phyloP scores from a whole-genome alignment of 768 basidiomycete genomes.

The Dioszegia hungarica region DNA sequence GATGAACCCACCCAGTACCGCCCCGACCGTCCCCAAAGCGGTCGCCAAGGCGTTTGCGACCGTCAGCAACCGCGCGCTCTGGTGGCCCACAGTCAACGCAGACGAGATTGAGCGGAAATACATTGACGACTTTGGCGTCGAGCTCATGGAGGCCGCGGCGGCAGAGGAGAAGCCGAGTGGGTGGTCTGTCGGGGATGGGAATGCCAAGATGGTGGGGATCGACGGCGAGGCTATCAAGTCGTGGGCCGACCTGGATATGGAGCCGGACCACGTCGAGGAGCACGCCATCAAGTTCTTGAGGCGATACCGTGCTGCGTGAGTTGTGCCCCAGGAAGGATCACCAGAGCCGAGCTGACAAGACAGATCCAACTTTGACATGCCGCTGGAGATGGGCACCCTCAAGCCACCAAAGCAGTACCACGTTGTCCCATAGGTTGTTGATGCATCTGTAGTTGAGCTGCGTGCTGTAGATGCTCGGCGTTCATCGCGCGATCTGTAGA shows the following conservation, averaged over 20 bases:
- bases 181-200: conserved; percentile 22
- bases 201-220: conserved; percentile 47
- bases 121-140: conserved; percentile 64
- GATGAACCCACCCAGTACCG: conserved; percentile 66
- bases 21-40: conserved; percentile 69
- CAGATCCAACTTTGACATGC: conserved; percentile 46
- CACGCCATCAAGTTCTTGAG: conserved; percentile 86
- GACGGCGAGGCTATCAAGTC: conserved; percentile 54
- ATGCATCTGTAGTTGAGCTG: background rate
- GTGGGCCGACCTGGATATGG: conserved; percentile 80
- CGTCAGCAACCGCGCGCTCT: conserved; percentile 60
- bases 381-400: conserved; percentile 46
- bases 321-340: conserved; percentile 36
- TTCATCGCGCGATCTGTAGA: no score
- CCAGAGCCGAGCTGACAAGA: background rate
- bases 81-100: conserved; percentile 89
- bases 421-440: conserved; percentile 35
- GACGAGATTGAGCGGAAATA: conserved; percentile 87
- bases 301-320: conserved; percentile 81
- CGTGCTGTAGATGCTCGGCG: no score
- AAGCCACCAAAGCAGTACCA: conserved; percentile 48
- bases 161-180: conserved; percentile 23
- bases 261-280: conserved; percentile 76
- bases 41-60: conserved; percentile 64
- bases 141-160: conserved; percentile 30